phyloP scores from a whole-genome alignment of 2,329 filamentous ascomycete genomes.

The Seiridium unicorne region DNA sequence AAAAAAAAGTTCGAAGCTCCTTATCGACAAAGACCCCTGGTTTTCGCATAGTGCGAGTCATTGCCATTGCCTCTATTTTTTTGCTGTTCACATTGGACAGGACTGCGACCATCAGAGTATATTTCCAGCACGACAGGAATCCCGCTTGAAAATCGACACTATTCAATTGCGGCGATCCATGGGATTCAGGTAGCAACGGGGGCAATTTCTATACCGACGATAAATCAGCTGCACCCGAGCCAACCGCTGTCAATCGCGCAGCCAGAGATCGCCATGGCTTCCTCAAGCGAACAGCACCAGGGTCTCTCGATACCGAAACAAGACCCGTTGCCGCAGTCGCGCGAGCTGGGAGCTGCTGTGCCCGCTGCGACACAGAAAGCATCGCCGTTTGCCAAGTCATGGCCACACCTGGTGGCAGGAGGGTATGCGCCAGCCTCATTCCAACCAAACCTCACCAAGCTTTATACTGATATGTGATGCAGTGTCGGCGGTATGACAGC shows the following conservation, averaged over 20 bases:
- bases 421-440: slow-evolving; percentile 54
- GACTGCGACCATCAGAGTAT: too few relatives aligned
- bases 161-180: not conserved
- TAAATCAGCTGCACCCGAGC: not conserved
- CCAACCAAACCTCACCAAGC: too few relatives aligned
- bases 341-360: slow-evolving; percentile 58
- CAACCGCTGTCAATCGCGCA: not conserved
- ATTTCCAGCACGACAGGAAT: too few relatives aligned
- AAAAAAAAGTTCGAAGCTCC: not conserved
- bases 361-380: slow-evolving; percentile 40
- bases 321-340: slow-evolving; percentile 51
- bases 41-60: not conserved
- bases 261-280: not conserved
- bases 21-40: not conserved
- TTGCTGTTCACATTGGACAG: too few relatives aligned
- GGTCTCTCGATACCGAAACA: slow-evolving; percentile 1
- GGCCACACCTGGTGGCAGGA: slow-evolving; percentile 89
- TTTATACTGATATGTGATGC: not conserved
- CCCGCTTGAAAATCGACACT: not conserved
- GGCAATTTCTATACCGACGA: not conserved
- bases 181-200: not conserved
- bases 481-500: slow-evolving; percentile 89
- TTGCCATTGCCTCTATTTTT: not conserved
- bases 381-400: slow-evolving; percentile 69
- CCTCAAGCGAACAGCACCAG: slow-evolving; percentile 2